Conservation (phyloP, 2,329 filamentous ascomycete species). For the Teratosphaeria epicoccoides region DNA sequence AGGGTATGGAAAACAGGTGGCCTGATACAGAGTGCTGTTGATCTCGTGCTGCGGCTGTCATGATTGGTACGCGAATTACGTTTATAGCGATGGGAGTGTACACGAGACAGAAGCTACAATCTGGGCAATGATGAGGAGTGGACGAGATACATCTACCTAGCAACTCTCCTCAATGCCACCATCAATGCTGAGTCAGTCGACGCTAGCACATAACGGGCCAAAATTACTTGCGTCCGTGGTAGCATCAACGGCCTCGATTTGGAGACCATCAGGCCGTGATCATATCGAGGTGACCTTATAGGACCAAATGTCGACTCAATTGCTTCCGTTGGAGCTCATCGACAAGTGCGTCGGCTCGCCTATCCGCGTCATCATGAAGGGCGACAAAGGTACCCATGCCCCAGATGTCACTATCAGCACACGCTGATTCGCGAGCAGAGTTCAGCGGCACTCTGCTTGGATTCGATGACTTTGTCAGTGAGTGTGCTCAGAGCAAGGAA, state of each 20-base stretch:
- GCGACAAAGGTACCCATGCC: slow-evolving; percentile 68
- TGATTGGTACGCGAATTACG: too few species aligned
- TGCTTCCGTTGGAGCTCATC: slow-evolving; percentile 62
- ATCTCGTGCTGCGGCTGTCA: too few species aligned
- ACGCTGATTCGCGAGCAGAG: slow-evolving; percentile 46
- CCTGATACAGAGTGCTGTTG: too few species aligned
- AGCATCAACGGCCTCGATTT: background rate
- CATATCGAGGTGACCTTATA: background rate
- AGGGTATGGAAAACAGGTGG: too few species aligned
- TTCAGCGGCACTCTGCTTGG: slow-evolving; percentile 90
- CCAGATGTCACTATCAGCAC: too few species aligned
- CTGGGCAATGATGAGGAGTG: too few species aligned
- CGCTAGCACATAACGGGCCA: background rate
- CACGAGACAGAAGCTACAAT: too few species aligned
- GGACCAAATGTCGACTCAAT: slow-evolving; percentile 19
- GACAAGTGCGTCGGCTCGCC: slow-evolving; percentile 97
- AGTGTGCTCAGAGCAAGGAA: slow-evolving; percentile 38
- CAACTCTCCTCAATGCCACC: background rate
- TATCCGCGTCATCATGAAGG: slow-evolving; percentile 99
- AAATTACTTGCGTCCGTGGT: background rate
- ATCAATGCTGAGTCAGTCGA: background rate
- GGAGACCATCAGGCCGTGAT: background rate
- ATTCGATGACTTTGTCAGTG: slow-evolving; percentile 99
- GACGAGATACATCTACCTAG: too few species aligned
- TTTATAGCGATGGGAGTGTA: too few species aligned